phyloP scores from a whole-genome alignment of 225 moss, liverwort and hornwort genomes.

The Asterella californica region DNA sequence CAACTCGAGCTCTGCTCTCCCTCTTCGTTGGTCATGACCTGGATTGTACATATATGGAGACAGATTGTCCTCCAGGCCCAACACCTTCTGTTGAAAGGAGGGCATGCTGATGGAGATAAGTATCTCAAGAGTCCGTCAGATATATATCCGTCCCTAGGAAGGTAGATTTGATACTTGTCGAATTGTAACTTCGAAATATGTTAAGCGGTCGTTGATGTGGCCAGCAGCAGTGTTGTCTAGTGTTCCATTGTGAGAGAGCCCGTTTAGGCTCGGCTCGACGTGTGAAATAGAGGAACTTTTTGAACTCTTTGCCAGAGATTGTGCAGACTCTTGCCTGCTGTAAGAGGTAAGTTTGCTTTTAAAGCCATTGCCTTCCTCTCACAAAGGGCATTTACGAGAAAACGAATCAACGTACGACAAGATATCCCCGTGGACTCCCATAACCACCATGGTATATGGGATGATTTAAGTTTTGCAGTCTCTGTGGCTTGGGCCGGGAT shows the following conservation, averaged over 20 bases:
- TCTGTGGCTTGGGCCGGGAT: not conserved
- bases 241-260: constrained; percentile 13
- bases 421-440: not conserved
- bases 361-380: not conserved
- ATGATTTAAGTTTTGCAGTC: not conserved
- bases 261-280: constrained; percentile 1
- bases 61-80: constrained; percentile 14
- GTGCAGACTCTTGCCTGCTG: constrained; percentile 6
- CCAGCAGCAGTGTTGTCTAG: constrained; percentile 6
- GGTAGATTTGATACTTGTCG: constrained; percentile 22
- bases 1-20: constrained; percentile 2
- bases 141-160: constrained; percentile 26
- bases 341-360: not conserved
- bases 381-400: not conserved
- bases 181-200: constrained; percentile 26
- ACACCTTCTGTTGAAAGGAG: not conserved
- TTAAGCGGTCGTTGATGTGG: constrained; percentile 20
- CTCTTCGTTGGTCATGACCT: not conserved
- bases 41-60: constrained; percentile 35
- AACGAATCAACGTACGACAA: not conserved
- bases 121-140: constrained; percentile 14
- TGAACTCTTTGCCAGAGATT: not conserved
- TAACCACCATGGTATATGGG: not conserved
- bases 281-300: not conserved
- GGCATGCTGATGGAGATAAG: constrained; percentile 15